These are phyloP conservation scores for Plectosphaerella plurivora DNA, from an alignment of 2,329 filamentous ascomycete genomes.

Conservation along the genomic window DNA sequence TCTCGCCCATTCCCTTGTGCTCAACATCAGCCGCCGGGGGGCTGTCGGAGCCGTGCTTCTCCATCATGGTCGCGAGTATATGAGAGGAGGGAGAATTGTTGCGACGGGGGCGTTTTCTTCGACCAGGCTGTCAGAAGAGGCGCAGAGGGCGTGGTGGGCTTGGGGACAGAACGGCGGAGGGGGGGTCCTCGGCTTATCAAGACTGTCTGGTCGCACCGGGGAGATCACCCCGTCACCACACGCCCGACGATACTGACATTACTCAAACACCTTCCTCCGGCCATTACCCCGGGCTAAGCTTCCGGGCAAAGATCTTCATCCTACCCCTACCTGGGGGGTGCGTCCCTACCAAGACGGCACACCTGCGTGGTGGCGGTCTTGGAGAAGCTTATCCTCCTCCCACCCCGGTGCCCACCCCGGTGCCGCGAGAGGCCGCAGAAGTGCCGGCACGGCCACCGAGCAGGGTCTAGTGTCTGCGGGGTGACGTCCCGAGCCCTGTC, in stretches of 20 bases:
- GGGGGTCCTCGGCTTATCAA: neutral
- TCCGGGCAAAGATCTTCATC: neutral
- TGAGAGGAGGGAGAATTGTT: neutral
- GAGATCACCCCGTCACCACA: neutral
- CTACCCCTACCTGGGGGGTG: neutral
- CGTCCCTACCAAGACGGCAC: neutral
- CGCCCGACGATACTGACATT: neutral
- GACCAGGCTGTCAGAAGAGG: neutral
- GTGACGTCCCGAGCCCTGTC: slow-evolving; percentile 1
- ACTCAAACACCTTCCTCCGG: neutral
- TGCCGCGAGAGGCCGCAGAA: slow-evolving; percentile 2
- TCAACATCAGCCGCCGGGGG: slow-evolving; percentile 10
- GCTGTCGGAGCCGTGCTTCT: slow-evolving; percentile 1
- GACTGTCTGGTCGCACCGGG: neutral
- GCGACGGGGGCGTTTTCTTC: neutral
- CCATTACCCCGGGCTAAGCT: neutral
- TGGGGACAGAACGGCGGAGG: neutral
- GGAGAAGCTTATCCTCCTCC: slow-evolving; percentile 1
- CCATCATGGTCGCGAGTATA: neutral
- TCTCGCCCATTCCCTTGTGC: slow-evolving; percentile 14
- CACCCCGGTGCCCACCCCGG: neutral
- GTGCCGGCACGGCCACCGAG: neutral
- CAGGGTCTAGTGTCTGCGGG: neutral
- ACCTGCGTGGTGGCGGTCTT: neutral
- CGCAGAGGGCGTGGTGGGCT: neutral